These are phyloP conservation scores for Ogataea zsoltii DNA, from an alignment of 805 yeast species.

Conservation along the genomic window DNA sequence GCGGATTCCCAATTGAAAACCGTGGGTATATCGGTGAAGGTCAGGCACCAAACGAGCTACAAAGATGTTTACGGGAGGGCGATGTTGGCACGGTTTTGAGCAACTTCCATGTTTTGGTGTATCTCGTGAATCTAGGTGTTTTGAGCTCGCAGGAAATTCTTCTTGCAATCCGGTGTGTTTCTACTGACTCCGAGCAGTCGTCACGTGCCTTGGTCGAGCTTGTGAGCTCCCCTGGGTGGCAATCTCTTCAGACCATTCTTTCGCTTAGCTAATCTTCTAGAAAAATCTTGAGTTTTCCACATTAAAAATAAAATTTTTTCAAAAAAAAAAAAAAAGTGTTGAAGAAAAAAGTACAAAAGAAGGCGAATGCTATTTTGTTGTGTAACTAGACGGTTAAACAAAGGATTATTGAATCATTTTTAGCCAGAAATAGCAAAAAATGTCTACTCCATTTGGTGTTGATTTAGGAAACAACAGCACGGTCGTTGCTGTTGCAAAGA, in stretches of 20 bases:
- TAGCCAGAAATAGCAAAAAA: conserved; percentile 29
- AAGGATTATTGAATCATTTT: conserved; percentile 1
- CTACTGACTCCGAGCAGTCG: conserved; percentile 39
- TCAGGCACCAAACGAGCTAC: conserved; percentile 63
- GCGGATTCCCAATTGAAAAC: conserved; percentile 73
- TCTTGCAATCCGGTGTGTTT: conserved; percentile 19
- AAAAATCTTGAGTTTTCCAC: conserved; percentile 17
- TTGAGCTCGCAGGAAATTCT: conserved; percentile 56
- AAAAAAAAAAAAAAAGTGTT: conserved; percentile 1
- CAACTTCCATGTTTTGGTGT: conserved; percentile 79
- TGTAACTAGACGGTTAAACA: neutral
- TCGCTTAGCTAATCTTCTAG: conserved; percentile 18
- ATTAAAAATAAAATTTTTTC: conserved; percentile 17
- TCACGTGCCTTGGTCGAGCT: conserved; percentile 2
- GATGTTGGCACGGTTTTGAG: conserved; percentile 34
- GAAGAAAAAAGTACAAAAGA: conserved; percentile 7
- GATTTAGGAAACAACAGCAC: conserved; percentile 96
- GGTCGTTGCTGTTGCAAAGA: conserved; percentile 94
- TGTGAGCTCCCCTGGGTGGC: conserved; percentile 76
- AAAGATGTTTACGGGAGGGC: conserved; percentile 42
- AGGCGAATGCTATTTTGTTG: conserved; percentile 3
- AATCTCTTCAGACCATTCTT: conserved; percentile 62
- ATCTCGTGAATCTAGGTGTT: conserved; percentile 51
- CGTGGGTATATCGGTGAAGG: conserved; percentile 72
- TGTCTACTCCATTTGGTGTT: conserved; percentile 96